These are phyloP conservation scores for Pseudogymnoascus sp. DNA, from an alignment of 2,329 filamentous ascomycete species.

Conservation along the genomic window DNA sequence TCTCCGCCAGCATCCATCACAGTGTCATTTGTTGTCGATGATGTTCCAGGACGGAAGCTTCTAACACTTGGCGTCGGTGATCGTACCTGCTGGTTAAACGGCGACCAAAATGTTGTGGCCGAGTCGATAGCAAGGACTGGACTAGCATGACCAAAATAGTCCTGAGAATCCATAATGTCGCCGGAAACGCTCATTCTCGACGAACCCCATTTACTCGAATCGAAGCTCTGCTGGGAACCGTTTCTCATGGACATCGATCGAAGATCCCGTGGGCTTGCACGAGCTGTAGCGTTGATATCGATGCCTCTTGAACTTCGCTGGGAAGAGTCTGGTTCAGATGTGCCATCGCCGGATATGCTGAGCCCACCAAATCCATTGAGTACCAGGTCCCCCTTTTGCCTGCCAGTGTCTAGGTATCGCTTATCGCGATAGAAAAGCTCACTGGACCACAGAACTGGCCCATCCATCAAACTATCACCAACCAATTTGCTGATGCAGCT, in stretches of 20 bases:
- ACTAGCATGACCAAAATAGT: conserved; percentile 61
- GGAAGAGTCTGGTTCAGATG: conserved; percentile 21
- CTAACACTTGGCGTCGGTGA: conserved; percentile 54
- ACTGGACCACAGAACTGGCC: conserved; percentile 85
- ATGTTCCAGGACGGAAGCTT: conserved; percentile 54
- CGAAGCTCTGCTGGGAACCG: conserved; percentile 59
- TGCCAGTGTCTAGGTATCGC: conserved; percentile 39
- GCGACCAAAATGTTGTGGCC: conserved; percentile 79
- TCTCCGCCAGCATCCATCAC: conserved; percentile 49
- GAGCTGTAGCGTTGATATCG: conserved; percentile 35
- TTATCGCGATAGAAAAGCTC: conserved; percentile 77
- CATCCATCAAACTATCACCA: conserved; percentile 73
- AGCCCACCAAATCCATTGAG: conserved; percentile 39
- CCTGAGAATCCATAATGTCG: conserved; percentile 60
- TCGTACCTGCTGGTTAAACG: conserved; percentile 58
- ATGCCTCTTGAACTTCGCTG: conserved; percentile 31
- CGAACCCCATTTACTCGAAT: conserved; percentile 56
- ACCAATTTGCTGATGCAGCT: conserved; percentile 78
- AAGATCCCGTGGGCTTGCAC: conserved; percentile 47
- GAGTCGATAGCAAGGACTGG: conserved; percentile 66
- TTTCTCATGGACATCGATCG: conserved; percentile 52
- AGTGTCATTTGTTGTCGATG: conserved; percentile 59
- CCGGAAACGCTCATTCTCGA: conserved; percentile 48
- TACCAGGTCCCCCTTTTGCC: conserved; percentile 40
- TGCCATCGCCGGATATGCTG: conserved; percentile 39